Conservation (phyloP, 1,139 yeast species). For the Groenewaldozyma sp. region DNA sequence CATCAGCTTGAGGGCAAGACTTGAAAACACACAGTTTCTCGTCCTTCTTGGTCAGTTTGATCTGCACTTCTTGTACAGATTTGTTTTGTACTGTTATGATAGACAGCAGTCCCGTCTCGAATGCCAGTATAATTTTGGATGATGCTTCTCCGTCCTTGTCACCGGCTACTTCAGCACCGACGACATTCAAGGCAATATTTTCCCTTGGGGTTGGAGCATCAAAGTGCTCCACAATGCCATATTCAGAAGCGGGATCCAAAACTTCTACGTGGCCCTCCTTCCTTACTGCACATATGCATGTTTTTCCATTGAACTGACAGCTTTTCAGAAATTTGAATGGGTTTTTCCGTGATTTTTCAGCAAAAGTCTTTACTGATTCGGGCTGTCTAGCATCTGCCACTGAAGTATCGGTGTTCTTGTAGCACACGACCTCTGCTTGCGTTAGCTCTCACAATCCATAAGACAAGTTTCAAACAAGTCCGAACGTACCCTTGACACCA, state of each 20-base stretch:
- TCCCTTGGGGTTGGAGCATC: conserved; percentile 4
- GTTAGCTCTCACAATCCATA: background rate
- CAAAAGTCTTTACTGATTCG: conserved; percentile 18
- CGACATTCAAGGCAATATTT: background rate
- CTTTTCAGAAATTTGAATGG: conserved; percentile 21
- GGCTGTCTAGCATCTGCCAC: conserved; percentile 24
- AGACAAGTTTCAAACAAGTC: too few species aligned
- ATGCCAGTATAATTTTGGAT: background rate
- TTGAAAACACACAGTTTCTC: conserved; percentile 8
- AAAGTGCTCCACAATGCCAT: background rate
- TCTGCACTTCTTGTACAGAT: background rate
- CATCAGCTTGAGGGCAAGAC: conserved; percentile 10
- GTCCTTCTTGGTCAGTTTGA: background rate
- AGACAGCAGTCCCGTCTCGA: background rate
- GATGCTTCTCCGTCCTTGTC: background rate
- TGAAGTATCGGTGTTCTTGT: conserved; percentile 27
- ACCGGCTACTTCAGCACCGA: conserved; percentile 1
- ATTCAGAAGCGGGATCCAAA: conserved; percentile 13
- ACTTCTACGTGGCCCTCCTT: conserved; percentile 19
- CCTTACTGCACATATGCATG: conserved; percentile 19
- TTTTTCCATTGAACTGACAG: conserved; percentile 12
- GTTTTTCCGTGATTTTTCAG: conserved; percentile 21
- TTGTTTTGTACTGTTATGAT: background rate
- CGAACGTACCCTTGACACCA: conserved; percentile 23
- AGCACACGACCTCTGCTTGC: conserved; percentile 21